phyloP scores from a whole-genome alignment of 1,284 basidiomycete species.

The Laetiporus sulphureus region DNA sequence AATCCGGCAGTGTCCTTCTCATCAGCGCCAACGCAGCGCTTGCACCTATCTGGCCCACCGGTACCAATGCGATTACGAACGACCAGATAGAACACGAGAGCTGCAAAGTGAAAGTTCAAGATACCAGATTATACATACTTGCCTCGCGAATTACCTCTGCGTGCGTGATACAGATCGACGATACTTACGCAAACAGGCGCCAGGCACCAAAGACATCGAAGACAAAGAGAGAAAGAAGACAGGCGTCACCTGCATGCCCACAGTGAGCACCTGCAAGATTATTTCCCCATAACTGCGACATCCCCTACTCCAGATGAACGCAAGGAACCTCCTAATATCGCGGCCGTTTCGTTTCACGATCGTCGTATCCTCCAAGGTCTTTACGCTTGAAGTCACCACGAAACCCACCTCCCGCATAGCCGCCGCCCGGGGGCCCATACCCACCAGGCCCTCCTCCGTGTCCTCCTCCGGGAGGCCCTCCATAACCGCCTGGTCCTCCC shows the following conservation, averaged over 20 bases:
- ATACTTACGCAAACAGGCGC: slow-evolving; percentile 25
- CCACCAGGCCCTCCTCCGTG: slow-evolving; percentile 22
- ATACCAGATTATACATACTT: slow-evolving; percentile 19
- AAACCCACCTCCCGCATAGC: slow-evolving; percentile 26
- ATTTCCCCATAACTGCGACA: no score
- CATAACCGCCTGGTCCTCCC: slow-evolving; percentile 25
- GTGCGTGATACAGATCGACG: slow-evolving; percentile 11
- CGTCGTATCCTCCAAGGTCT: slow-evolving; percentile 68
- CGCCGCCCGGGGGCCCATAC: slow-evolving; percentile 29
- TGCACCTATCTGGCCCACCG: not conserved
- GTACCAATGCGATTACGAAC: not conserved
- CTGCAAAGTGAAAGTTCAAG: slow-evolving; percentile 5
- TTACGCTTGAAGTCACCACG: slow-evolving; percentile 59
- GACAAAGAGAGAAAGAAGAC: slow-evolving; percentile 3
- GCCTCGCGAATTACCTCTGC: slow-evolving; percentile 22
- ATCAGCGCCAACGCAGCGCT: not conserved
- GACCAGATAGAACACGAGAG: not conserved
- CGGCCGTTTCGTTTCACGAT: slow-evolving; percentile 74
- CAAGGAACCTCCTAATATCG: slow-evolving; percentile 77
- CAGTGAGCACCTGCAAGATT: no score
- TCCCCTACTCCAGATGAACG: no score
- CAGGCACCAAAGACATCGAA: slow-evolving; percentile 1
- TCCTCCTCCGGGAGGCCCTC: slow-evolving; percentile 28
- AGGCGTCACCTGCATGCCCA: not conserved
- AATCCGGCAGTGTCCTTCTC: slow-evolving; percentile 9